Base-by-base conservation (phyloP, 2,329 filamentous ascomycete genomes). In the Colletotrichum sp. region DNA sequence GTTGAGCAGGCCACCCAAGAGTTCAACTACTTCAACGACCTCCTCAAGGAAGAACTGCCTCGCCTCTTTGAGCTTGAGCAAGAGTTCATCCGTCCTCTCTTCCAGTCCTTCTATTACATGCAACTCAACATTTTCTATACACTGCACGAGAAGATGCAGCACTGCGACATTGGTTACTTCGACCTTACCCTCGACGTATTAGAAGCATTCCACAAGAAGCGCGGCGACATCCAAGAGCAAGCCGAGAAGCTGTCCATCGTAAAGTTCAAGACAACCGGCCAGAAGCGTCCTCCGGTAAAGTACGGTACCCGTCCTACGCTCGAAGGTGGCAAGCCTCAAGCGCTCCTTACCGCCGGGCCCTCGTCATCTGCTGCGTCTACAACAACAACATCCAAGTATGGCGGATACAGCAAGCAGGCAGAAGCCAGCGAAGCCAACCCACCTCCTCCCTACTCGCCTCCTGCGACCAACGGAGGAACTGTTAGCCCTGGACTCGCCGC, bases 21-120 rank as follows among this genome's bases (percentile, higher is more conserved):
- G 81, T 99, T 94, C 88, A 96, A 99, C 84, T 98, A 98, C 87
- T 99, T 97, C 90, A 99, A 99, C 87, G 95, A 98, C 82, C 89
- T 99, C 68, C 91, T 99, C 77, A 99, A 99, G 88, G 95, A 98
- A 22, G 97, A 99, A 86, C 89, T 99, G 78, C 97, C 97, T 32
- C 95, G 96, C 85, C 91, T 99, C 13, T 99, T 99, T 85, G 85
- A 88, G 9, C 92, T 99, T 22, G 97, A 99, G 85, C 92, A 93
- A 78, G 94, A 99, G 84, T 99, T 99, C 84, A 99, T 99, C 84
- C 93, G 95, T 80, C 97, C 97, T 4, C 92, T 99, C 9, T 99
- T 99, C 90, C 97, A 99, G 84, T 98, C 95, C 12, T 99, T 99
- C 88, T 99, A 99, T 87, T 99, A 99, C 89, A 99, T 99, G 97